Conservation (phyloP, 2,329 filamentous ascomycete species). For the Diaporthe longicolla region DNA sequence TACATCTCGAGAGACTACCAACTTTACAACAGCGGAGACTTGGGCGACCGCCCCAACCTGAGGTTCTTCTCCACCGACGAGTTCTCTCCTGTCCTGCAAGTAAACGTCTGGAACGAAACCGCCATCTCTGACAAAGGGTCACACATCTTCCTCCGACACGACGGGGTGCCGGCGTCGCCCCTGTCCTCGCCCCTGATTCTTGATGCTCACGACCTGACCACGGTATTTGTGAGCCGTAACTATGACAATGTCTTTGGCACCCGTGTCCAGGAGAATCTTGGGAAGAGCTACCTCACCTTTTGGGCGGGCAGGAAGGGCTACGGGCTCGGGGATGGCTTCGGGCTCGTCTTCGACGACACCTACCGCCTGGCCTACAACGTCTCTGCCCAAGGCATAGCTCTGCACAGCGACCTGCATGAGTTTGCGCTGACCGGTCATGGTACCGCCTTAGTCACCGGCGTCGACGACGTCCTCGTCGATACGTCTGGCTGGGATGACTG, state of each 20-base stretch:
- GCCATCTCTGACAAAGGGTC: constrained; percentile 43
- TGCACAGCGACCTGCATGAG: constrained; percentile 51
- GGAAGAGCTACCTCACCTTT: constrained; percentile 45
- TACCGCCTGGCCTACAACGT: constrained; percentile 44
- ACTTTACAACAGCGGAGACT: constrained; percentile 43
- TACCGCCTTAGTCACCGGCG: constrained; percentile 57
- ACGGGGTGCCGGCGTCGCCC: constrained; percentile 38
- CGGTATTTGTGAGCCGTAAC: constrained; percentile 44
- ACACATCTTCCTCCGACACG: constrained; percentile 46
- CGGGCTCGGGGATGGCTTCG: constrained; percentile 44
- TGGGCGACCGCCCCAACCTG: constrained; percentile 43
- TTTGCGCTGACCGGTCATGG: constrained; percentile 56
- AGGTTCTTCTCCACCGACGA: constrained; percentile 43
- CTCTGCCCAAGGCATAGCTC: constrained; percentile 38
- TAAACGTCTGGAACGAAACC: constrained; percentile 44
- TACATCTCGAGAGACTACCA: constrained; percentile 43
- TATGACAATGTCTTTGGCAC: constrained; percentile 45
- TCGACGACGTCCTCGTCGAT: constrained; percentile 48
- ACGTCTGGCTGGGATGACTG: constrained; percentile 46
- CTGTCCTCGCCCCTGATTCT: constrained; percentile 44
- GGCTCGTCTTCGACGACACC: constrained; percentile 43
- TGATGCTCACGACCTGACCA: constrained; percentile 43
- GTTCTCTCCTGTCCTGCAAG: constrained; percentile 43
- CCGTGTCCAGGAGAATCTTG: constrained; percentile 44
- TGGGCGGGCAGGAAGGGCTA: constrained; percentile 43